Conservation (phyloP, 352 stramenopile genomes). For the Globisporangium emineosum region DNA sequence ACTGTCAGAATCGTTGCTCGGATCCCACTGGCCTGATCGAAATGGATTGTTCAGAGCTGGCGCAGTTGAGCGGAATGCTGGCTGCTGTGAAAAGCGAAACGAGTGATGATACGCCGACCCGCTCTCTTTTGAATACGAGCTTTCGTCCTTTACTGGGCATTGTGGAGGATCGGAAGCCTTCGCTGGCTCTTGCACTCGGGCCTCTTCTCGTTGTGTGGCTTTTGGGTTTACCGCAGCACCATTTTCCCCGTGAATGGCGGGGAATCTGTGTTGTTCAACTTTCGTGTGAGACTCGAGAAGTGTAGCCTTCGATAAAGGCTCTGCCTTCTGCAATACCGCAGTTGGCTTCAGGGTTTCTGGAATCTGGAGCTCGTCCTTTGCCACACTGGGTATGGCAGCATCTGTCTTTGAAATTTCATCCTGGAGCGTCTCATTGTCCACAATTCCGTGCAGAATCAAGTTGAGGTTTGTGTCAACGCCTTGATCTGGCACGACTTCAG, state of each 20-base stretch:
- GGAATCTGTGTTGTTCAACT: neutral
- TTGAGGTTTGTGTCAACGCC: neutral
- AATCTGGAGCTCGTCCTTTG: slow-evolving; percentile 1
- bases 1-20: slow-evolving; percentile 44
- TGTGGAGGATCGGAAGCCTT: neutral
- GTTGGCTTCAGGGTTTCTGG: neutral
- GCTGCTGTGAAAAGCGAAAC: slow-evolving; percentile 49
- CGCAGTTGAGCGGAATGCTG: slow-evolving; percentile 33
- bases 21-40: slow-evolving; percentile 35
- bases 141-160: neutral
- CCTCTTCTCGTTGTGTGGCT: neutral
- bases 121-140: neutral
- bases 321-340: neutral
- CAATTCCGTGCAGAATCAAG: neutral
- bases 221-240: neutral
- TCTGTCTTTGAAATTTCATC: neutral
- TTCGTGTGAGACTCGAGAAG: neutral
- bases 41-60: slow-evolving; percentile 37
- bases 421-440: neutral
- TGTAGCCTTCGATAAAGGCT: neutral
- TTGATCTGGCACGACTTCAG: neutral
- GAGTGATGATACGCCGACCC: slow-evolving; percentile 8
- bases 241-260: neutral
- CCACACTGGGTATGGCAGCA: neutral
- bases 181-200: neutral